Evolutionary conservation across 2,329 filamentous ascomycete genomes (phyloP).

Genomic region (Tolypocladium amazonense): DNA sequence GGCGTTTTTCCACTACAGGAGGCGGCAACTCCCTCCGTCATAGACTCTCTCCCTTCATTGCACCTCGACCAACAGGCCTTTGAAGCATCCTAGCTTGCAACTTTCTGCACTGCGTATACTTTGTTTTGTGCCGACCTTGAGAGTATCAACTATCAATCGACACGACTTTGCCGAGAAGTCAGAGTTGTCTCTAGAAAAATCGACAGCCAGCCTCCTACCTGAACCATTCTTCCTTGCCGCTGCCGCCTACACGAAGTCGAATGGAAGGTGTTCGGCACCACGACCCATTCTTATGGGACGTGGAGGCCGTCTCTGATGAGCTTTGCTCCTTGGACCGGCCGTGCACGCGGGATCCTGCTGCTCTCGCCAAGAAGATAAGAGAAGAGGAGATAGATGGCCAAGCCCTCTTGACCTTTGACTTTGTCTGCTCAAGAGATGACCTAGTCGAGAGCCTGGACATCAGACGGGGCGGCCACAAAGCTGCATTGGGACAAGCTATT

Average conservation of each 20-base stretch:
- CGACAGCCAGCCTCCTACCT: not conserved
- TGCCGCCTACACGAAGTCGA: conserved; percentile 2
- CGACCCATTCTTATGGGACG: conserved; percentile 69
- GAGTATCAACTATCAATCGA: not conserved
- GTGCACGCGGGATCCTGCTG: conserved; percentile 35
- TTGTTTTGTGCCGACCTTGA: not conserved
- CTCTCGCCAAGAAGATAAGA: conserved; percentile 44
- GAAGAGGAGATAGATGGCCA: conserved; percentile 57
- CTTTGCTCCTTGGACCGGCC: conserved; percentile 47
- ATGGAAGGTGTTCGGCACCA: conserved; percentile 19
- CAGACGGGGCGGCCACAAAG: conserved; percentile 44
- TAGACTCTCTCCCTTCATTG: not conserved
- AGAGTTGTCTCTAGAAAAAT: too few relatives aligned
- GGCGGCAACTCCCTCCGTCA: not conserved
- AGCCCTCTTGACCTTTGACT: conserved; percentile 46
- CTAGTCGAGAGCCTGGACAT: conserved; percentile 45
- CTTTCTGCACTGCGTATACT: too few relatives aligned
- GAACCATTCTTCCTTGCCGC: not conserved
- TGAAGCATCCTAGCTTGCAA: not conserved
- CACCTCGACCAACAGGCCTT: not conserved
- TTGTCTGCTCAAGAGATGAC: conserved; percentile 38
- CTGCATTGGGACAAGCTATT: conserved; percentile 47
- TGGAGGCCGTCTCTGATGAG: conserved; percentile 54
- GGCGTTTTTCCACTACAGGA: not conserved
- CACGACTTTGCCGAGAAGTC: not conserved